A percentile compares a stretch with the other conserved stretches of the same genome.
These are phyloP conservation scores for Carpinus fangiana DNA, from an alignment of 306 rosid species.

Conservation along the genomic window DNA sequence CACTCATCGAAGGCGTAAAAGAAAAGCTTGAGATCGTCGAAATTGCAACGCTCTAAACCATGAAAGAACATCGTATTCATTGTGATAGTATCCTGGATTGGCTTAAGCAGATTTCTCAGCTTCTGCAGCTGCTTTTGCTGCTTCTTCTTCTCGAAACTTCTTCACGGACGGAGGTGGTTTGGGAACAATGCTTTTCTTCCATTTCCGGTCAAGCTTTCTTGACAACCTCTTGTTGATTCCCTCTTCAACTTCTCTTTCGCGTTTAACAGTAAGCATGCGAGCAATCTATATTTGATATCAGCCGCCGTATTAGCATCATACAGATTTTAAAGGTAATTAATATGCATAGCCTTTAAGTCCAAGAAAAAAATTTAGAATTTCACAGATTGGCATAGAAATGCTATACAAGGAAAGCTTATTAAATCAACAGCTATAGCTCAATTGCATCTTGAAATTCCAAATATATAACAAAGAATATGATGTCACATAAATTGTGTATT, in stretches of 20 bases:
- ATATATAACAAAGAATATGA: background rate
- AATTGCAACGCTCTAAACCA: conserved; percentile 14
- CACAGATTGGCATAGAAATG: background rate
- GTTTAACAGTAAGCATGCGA: conserved; percentile 87
- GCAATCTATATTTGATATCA: conserved; percentile 55
- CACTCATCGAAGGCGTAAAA: background rate
- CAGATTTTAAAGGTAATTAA: background rate
- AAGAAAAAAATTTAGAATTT: background rate
- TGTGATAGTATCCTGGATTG: conserved; percentile 5
- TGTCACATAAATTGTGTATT: too few relatives aligned
- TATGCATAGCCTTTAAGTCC: background rate
- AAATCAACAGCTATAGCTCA: background rate
- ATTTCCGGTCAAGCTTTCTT: conserved; percentile 76
- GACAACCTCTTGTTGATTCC: conserved; percentile 85
- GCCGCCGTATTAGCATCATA: conserved; percentile 8
- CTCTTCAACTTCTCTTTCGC: conserved; percentile 90
- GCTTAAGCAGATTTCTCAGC: conserved; percentile 60
- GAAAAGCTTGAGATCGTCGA: conserved; percentile 14
- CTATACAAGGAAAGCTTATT: background rate
- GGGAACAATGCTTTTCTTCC: conserved; percentile 84
- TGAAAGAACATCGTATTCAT: background rate
- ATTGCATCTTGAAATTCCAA: background rate
- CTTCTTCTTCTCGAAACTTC: conserved; percentile 78
- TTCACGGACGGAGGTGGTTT: conserved; percentile 76
- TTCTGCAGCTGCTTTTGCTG: conserved; percentile 40